Base-by-base conservation (phyloP, 2,329 filamentous ascomycete genomes). In the Colletotrichum graminicola region DNA sequence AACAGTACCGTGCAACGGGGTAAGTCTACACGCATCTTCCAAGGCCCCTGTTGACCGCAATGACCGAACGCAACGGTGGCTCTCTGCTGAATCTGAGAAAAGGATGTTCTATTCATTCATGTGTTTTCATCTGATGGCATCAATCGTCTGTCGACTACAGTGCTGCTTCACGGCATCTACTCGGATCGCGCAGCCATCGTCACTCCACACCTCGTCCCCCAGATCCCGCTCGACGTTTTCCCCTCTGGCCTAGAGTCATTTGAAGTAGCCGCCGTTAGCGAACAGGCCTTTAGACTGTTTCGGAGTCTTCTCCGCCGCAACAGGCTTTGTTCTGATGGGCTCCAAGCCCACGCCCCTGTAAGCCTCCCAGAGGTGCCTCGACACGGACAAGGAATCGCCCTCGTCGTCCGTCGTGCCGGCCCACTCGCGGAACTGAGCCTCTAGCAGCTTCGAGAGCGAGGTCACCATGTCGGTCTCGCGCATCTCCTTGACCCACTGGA, bases 361-460 rank as follows among this genome's bases (percentile, higher is more conserved):
- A 1, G 57, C 57, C 29, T 49, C 43, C 57, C 57, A 61, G 11
- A 61, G 29, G 29, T 23, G 21, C 21, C 32, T 61, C 39, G 57
- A 47, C 57, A 49, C 57, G 21, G 29, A 3, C 29, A 49, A n/a
- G 16, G 43, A 49, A 18, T 49, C 29, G 11, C 16, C 34, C 4
- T 6, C 12, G n/a, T 49, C 57, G 26, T 49, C 10, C 8, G 45
- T 12, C 21, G 45, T 18, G 21, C 26, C 47, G 12, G 16, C 43
- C 57, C 57, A 61, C 5, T 23, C 29, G 26, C 43, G 21, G 26
- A 61, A 49, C 11, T 61, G 57, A 43, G 3, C 57, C 8, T 34
- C 32, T 3, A 61, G 29, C 26, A 49, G 23, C 16, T 34, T 29
- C 5, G 57, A 29, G 43, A 61, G 43, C 11, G 57, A 49, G 1